A percentile compares a stretch with the other conserved stretches of the same genome.
These are phyloP conservation scores for Fusarium phyllophilum DNA, from an alignment of 2,329 filamentous ascomycete species.

Conservation along the genomic window DNA sequence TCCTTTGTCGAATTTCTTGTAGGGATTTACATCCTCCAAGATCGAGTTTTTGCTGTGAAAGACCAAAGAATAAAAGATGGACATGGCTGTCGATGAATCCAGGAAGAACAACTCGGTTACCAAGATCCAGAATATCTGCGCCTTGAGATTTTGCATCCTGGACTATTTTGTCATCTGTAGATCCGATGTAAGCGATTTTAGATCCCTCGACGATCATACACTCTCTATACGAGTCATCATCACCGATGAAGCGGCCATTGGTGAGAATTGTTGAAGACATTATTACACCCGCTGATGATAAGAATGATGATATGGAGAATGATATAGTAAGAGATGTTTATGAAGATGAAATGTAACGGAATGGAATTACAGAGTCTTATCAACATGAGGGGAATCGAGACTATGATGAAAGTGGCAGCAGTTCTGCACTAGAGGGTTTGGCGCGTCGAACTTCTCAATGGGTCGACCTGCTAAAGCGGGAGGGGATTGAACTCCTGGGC, in stretches of 20 bases:
- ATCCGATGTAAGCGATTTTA: constrained; percentile 19
- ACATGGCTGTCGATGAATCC: constrained; percentile 65
- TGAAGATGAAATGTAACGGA: neutral
- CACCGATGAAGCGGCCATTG: neutral
- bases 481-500: neutral
- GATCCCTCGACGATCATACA: constrained; percentile 15
- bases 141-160: neutral
- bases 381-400: neutral
- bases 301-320: too few species aligned
- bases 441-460: neutral
- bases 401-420: neutral
- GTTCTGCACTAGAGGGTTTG: neutral
- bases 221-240: neutral
- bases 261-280: neutral
- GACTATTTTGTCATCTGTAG: neutral
- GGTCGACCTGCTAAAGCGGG: neutral
- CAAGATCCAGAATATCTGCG: constrained; percentile 42
- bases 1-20: constrained; percentile 54
- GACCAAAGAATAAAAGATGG: constrained; percentile 60
- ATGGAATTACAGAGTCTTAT: neutral
- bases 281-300: neutral
- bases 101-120: constrained; percentile 53
- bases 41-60: constrained; percentile 58
- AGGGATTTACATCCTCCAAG: constrained; percentile 56
- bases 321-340: neutral